phyloP scores from a whole-genome alignment of 2,329 filamentous ascomycete species.

The Phialocephala subalpina region DNA sequence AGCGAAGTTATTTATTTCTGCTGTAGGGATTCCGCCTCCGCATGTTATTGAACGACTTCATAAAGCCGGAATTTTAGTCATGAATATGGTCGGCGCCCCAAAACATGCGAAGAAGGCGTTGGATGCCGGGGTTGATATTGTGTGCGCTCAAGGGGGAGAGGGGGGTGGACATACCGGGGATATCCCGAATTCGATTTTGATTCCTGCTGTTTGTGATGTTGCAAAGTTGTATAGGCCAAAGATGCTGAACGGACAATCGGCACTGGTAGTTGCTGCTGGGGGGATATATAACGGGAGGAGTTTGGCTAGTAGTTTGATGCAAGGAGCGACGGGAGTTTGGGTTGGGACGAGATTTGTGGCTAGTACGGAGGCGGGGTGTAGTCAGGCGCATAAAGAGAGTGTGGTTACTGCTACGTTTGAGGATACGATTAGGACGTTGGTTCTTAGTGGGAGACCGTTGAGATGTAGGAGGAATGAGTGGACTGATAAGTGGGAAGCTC shows the following conservation, averaged over 20 bases:
- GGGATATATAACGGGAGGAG: conserved; percentile 85
- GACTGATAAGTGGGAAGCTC: conserved; percentile 79
- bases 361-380: conserved; percentile 80
- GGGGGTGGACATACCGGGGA: conserved; percentile 94
- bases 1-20: conserved; percentile 85
- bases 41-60: conserved; percentile 80
- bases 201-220: conserved; percentile 88
- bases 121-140: conserved; percentile 84
- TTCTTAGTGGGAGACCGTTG: conserved; percentile 82
- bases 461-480: conserved; percentile 86
- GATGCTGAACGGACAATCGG: conserved; percentile 71
- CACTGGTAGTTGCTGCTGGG: conserved; percentile 87
- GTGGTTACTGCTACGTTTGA: conserved; percentile 82
- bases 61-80: conserved; percentile 80
- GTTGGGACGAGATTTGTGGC: conserved; percentile 94
- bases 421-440: conserved; percentile 83
- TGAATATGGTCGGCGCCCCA: conserved; percentile 98
- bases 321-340: conserved; percentile 90
- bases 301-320: conserved; percentile 83
- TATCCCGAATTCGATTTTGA: conserved; percentile 83
- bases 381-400: conserved; percentile 81
- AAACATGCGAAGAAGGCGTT: conserved; percentile 91
- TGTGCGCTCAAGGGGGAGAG: conserved; percentile 93
- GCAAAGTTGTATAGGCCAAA: conserved; percentile 67
- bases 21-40: conserved; percentile 85